Evolutionary conservation across 1,284 basidiomycete genomes (phyloP).

Genomic region (Ganoderma resinaceum): DNA sequence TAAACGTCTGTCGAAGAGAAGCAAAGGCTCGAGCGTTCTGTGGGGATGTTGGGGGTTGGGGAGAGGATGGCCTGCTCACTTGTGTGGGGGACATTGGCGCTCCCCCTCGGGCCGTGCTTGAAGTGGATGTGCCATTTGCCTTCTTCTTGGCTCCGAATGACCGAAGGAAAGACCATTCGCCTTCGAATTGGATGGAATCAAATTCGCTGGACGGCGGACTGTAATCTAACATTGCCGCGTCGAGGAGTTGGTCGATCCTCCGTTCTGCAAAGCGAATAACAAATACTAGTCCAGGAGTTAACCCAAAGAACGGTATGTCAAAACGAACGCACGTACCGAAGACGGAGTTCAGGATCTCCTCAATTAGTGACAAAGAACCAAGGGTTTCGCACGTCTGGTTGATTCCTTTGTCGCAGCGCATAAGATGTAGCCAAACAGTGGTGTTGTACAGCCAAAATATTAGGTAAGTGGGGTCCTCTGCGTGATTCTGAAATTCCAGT

Average conservation of each 20-base stretch:
- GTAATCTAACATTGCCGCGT: slow-evolving; percentile 86
- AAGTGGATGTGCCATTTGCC: slow-evolving; percentile 42
- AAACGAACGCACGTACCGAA: slow-evolving; percentile 66
- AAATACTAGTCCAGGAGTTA: slow-evolving; percentile 68
- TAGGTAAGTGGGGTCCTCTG: slow-evolving; percentile 86
- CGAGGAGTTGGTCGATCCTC: slow-evolving; percentile 87
- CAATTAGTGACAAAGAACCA: slow-evolving; percentile 80
- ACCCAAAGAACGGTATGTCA: background rate
- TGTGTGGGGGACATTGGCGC: slow-evolving; percentile 52
- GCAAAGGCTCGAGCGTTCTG: slow-evolving; percentile 56
- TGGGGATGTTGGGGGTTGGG: slow-evolving; percentile 50
- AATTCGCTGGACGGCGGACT: slow-evolving; percentile 81
- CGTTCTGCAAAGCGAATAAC: slow-evolving; percentile 93
- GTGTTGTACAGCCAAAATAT: slow-evolving; percentile 97
- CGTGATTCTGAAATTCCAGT: slow-evolving; percentile 61
- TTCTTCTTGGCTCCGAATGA: slow-evolving; percentile 79
- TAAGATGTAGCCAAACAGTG: slow-evolving; percentile 88
- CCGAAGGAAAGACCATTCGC: slow-evolving; percentile 93
- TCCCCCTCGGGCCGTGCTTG: slow-evolving; percentile 45
- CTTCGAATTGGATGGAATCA: slow-evolving; percentile 90
- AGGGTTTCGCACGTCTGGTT: slow-evolving; percentile 80
- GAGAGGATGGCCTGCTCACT: slow-evolving; percentile 54
- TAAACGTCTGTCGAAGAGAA: slow-evolving; percentile 68
- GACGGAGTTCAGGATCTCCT: slow-evolving; percentile 93
- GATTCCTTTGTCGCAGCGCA: slow-evolving; percentile 84